Conservation (phyloP, 2,329 filamentous ascomycete genomes). For the Pseudogymnoascus sp. region DNA sequence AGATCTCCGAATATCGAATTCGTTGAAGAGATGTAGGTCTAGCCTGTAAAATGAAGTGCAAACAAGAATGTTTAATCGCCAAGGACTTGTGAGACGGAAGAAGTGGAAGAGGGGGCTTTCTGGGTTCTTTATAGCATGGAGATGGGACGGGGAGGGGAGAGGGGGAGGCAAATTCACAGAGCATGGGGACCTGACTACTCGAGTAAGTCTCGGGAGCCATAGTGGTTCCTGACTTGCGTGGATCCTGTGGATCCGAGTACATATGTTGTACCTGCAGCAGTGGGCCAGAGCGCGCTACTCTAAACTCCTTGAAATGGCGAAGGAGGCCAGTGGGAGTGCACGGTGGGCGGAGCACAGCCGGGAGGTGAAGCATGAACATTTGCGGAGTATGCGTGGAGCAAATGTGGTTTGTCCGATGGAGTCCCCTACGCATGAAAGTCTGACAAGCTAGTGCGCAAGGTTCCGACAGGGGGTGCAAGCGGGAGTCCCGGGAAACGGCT, state of each 20-base stretch:
- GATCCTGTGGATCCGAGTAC: conserved; percentile 1
- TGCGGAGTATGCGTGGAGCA: conserved; percentile 7
- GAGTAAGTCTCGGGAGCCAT: conserved; percentile 7
- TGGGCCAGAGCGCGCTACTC: neutral
- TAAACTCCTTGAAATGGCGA: neutral
- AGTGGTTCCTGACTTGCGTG: conserved; percentile 8
- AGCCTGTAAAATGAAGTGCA: conserved; percentile 9
- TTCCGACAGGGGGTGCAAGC: conserved; percentile 1
- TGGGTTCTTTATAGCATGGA: conserved; percentile 7
- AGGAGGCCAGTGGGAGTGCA: neutral
- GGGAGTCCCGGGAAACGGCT: neutral
- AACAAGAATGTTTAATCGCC: conserved; percentile 8
- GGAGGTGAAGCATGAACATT: conserved; percentile 5
- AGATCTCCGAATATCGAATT: conserved; percentile 8
- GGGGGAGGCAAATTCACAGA: neutral
- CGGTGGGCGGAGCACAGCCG: neutral
- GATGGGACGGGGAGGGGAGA: neutral
- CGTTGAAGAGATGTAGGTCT: conserved; percentile 9
- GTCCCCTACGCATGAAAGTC: conserved; percentile 6
- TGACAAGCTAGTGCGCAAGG: conserved; percentile 5
- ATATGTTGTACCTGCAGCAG: conserved; percentile 3
- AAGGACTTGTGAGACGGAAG: conserved; percentile 7
- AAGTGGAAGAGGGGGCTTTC: neutral
- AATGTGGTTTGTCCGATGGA: conserved; percentile 8
- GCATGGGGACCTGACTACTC: conserved; percentile 5